phyloP scores from a whole-genome alignment of 306 rosid species.

The Fragaria ananassa region DNA sequence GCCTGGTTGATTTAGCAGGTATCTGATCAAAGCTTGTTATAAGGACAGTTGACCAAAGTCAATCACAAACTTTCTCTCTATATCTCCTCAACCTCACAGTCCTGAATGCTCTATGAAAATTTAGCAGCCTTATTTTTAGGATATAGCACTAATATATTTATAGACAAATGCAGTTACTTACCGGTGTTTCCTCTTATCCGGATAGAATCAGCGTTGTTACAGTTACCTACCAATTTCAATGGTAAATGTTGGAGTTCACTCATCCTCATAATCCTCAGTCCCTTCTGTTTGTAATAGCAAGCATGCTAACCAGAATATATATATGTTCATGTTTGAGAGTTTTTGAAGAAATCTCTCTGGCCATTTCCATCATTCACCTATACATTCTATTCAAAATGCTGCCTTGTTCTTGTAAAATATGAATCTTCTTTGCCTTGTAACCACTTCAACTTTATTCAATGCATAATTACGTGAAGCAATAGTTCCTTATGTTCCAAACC shows the following conservation, averaged over 20 bases:
- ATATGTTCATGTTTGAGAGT: conserved; percentile 27
- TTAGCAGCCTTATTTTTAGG: conserved; percentile 4
- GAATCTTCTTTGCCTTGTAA: conserved; percentile 42
- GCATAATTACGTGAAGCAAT: conserved; percentile 33
- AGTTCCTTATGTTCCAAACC: conserved; percentile 16
- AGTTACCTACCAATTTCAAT: conserved; percentile 23
- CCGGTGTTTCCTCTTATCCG: conserved; percentile 8
- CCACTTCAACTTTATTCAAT: conserved; percentile 39
- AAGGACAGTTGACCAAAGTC: not conserved
- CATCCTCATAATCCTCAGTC: conserved; percentile 18
- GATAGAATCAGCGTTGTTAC: conserved; percentile 23
- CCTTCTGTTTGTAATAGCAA: conserved; percentile 10
- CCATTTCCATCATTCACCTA: conserved; percentile 23
- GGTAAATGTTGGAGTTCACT: conserved; percentile 22
- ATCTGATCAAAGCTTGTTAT: not conserved
- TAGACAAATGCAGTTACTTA: conserved; percentile 19
- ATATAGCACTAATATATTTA: not conserved
- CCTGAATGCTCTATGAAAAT: not conserved
- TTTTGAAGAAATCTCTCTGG: conserved; percentile 37
- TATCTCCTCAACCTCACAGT: conserved; percentile 2
- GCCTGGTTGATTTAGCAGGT: too few relatives aligned
- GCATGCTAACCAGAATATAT: conserved; percentile 22
- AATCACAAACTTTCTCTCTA: not conserved
- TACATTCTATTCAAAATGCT: conserved; percentile 17
- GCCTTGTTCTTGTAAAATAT: conserved; percentile 22